These are phyloP conservation scores for Lachnellula cervina DNA, from an alignment of 2,329 filamentous ascomycete species.

Conservation along the genomic window DNA sequence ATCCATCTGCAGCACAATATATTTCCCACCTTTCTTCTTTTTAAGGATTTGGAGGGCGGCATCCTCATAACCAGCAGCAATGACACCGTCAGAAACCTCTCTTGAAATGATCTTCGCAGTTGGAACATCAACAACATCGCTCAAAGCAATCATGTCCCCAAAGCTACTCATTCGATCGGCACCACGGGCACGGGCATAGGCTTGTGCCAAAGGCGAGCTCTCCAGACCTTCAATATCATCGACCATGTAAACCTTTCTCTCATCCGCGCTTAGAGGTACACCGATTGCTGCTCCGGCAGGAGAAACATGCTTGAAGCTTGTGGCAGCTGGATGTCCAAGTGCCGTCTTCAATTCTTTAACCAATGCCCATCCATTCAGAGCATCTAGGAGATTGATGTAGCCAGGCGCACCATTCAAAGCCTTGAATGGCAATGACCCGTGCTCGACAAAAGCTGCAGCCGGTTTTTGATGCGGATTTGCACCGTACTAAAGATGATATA, in stretches of 20 bases:
- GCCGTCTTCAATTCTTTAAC: slow-evolving; percentile 94
- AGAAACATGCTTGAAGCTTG: slow-evolving; percentile 98
- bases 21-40: slow-evolving; percentile 98
- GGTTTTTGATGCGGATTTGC: slow-evolving; percentile 99
- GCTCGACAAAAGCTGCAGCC: slow-evolving; percentile 73
- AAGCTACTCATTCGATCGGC: slow-evolving; percentile 99
- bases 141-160: slow-evolving; percentile 91
- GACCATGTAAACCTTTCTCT: slow-evolving; percentile 98
- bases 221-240: slow-evolving; percentile 90
- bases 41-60: slow-evolving; percentile 85
- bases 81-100: slow-evolving; percentile 95
- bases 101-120: slow-evolving; percentile 97
- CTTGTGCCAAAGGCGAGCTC: slow-evolving; percentile 80
- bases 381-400: slow-evolving; percentile 96
- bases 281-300: slow-evolving; percentile 94
- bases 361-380: slow-evolving; percentile 92
- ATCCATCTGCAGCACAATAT: slow-evolving; percentile 94
- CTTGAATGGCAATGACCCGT: slow-evolving; percentile 84
- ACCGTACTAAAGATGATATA: slow-evolving; percentile 54
- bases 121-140: slow-evolving; percentile 81
- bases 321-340: slow-evolving; percentile 81
- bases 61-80: slow-evolving; percentile 80
- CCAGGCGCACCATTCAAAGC: slow-evolving; percentile 84
- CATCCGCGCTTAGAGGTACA: slow-evolving; percentile 75
- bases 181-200: slow-evolving; percentile 90